These are phyloP conservation scores for Linum tenue DNA, from an alignment of 345 rosid genomes.

Conservation along the genomic window DNA sequence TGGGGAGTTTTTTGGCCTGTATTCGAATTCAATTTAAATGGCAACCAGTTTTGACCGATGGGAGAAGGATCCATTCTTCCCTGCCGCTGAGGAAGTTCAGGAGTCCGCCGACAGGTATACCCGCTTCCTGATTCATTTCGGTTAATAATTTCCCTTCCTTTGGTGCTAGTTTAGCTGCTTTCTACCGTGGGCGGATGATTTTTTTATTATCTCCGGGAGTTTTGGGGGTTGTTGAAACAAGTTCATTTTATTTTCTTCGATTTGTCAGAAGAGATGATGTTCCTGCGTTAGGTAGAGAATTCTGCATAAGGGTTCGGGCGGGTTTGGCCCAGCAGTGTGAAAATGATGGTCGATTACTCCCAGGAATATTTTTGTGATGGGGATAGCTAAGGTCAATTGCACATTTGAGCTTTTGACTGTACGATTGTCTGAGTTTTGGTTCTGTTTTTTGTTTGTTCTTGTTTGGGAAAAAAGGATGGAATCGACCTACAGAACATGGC, in stretches of 20 bases:
- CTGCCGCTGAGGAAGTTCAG: constrained; percentile 92
- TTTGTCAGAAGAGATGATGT: too few species aligned
- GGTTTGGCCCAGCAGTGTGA: too few species aligned
- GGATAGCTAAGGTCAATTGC: background rate
- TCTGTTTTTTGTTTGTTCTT: background rate
- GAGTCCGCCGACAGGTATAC: constrained; percentile 83
- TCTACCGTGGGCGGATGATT: too few species aligned
- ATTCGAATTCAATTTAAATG: constrained; percentile 22
- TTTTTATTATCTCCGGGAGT: too few species aligned
- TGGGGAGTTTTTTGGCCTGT: too few species aligned
- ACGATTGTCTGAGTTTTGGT: background rate
- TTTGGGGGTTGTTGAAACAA: too few species aligned
- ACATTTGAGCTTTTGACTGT: background rate
- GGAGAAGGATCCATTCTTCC: constrained; percentile 96
- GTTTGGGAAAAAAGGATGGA: constrained; percentile 51
- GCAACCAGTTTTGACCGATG: constrained; percentile 76
- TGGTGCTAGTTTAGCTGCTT: too few species aligned
- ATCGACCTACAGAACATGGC: constrained; percentile 77
- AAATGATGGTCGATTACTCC: too few species aligned
- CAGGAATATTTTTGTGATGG: background rate
- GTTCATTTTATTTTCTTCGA: too few species aligned
- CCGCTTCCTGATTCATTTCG: background rate
- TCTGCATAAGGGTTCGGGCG: too few species aligned
- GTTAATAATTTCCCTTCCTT: too few species aligned
- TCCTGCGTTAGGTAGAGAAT: too few species aligned